Conservation (phyloP, 352 stramenopile species). For the Thraustochytrium striatum region DNA sequence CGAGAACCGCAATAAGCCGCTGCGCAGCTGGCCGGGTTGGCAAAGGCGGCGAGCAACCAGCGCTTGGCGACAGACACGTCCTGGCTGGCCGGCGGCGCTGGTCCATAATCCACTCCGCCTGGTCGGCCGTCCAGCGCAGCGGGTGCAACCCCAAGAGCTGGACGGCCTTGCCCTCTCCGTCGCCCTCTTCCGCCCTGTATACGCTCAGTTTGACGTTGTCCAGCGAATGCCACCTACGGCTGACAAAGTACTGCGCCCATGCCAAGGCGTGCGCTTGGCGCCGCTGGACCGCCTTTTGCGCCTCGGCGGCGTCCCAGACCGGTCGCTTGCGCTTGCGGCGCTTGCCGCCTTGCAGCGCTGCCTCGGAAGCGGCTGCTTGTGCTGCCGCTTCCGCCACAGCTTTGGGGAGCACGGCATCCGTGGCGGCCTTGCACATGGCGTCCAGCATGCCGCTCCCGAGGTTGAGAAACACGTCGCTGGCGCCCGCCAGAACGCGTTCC, state of each 20-base stretch:
- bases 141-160: not conserved
- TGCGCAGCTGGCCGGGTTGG: not conserved
- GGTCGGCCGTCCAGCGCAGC: not conserved
- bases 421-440: not conserved
- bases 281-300: not conserved
- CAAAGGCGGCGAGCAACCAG: not conserved
- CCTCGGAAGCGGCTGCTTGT: not conserved
- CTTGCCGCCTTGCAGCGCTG: not conserved
- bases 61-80: not conserved
- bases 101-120: not conserved
- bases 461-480: not conserved
- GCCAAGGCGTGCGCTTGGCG: not conserved
- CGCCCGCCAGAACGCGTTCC: slow-evolving; percentile 22
- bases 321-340: not conserved
- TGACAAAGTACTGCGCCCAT: not conserved
- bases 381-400: not conserved
- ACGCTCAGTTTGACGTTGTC: not conserved
- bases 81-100: not conserved
- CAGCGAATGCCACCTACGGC: not conserved
- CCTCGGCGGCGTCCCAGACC: not conserved
- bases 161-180: not conserved
- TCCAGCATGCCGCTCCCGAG: not conserved
- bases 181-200: not conserved
- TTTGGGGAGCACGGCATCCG: not conserved
- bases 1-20: not conserved